Evolutionary conservation across 2,329 filamentous ascomycete genomes (phyloP).

Genomic region (Colletotrichum filicis): DNA sequence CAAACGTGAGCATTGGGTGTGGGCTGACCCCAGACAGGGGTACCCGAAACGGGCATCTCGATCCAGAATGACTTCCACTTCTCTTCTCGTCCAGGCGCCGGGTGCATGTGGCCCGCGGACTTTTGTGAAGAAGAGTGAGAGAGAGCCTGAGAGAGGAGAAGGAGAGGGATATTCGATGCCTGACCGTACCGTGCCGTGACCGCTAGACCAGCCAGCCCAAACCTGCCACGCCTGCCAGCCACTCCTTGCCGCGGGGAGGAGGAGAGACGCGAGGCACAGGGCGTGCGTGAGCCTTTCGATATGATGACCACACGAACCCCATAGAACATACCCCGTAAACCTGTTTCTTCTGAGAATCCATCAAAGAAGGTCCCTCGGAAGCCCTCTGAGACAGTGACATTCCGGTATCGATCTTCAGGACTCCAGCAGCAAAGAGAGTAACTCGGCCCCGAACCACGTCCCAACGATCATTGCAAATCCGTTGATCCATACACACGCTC

Average conservation of each 20-base stretch:
- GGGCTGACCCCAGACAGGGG: conserved; percentile 24
- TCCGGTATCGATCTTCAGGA: neutral
- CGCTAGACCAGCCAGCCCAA: too few relatives aligned
- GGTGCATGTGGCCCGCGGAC: too few relatives aligned
- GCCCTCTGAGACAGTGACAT: conserved; percentile 4
- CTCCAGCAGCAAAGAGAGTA: neutral
- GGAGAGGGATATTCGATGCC: too few relatives aligned
- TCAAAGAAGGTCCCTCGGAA: neutral
- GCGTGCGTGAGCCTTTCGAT: neutral
- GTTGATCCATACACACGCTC: neutral
- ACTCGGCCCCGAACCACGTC: neutral
- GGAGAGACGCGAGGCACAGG: neutral
- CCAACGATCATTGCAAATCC: neutral
- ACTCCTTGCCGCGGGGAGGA: neutral
- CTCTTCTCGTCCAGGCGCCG: neutral
- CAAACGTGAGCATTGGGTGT: neutral
- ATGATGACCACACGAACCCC: conserved; percentile 16
- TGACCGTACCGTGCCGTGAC: too few relatives aligned
- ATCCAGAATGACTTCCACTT: neutral
- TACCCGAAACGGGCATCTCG: conserved; percentile 33
- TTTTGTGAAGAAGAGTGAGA: too few relatives aligned
- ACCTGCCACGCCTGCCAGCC: too few relatives aligned
- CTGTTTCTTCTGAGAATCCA: conserved; percentile 4
- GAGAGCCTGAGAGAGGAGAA: neutral
- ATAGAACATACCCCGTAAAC: neutral